Evolutionary conservation across 2,329 filamentous ascomycete genomes (phyloP).

Genomic region (Coleophoma cylindrospora): DNA sequence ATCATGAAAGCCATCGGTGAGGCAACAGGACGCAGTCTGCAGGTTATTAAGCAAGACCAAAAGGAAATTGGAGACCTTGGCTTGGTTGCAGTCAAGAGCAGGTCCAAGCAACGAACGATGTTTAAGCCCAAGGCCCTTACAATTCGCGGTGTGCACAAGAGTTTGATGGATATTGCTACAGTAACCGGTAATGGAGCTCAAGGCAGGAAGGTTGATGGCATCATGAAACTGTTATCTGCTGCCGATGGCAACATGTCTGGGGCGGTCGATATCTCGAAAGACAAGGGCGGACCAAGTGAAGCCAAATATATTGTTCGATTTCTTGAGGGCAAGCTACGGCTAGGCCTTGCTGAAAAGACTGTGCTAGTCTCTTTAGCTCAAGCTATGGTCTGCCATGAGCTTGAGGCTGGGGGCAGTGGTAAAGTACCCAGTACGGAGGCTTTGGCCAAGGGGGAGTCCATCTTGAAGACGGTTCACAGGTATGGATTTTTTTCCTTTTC

Average conservation of each 20-base stretch:
- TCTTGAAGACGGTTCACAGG: slow-evolving; percentile 89
- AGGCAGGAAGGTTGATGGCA: slow-evolving; percentile 83
- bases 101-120: slow-evolving; percentile 94
- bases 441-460: slow-evolving; percentile 76
- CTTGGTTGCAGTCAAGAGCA: slow-evolving; percentile 90
- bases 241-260: slow-evolving; percentile 70
- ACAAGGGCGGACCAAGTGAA: slow-evolving; percentile 92
- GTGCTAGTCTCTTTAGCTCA: slow-evolving; percentile 87
- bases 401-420: slow-evolving; percentile 55
- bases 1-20: slow-evolving; percentile 99
- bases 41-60: slow-evolving; percentile 91
- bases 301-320: slow-evolving; percentile 93
- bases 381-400: slow-evolving; percentile 80
- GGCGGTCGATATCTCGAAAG: slow-evolving; percentile 84
- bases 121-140: slow-evolving; percentile 94
- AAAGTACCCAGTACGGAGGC: slow-evolving; percentile 70
- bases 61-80: slow-evolving; percentile 95
- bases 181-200: slow-evolving; percentile 83
- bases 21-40: slow-evolving; percentile 80
- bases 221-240: slow-evolving; percentile 93
- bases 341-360: slow-evolving; percentile 88
- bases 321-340: slow-evolving; percentile 85
- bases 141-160: slow-evolving; percentile 79
- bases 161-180: slow-evolving; percentile 83
- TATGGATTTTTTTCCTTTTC: slow-evolving; percentile 29